Conservation (phyloP, 148 eudicot species). For the Fagopyrum esculentum region DNA sequence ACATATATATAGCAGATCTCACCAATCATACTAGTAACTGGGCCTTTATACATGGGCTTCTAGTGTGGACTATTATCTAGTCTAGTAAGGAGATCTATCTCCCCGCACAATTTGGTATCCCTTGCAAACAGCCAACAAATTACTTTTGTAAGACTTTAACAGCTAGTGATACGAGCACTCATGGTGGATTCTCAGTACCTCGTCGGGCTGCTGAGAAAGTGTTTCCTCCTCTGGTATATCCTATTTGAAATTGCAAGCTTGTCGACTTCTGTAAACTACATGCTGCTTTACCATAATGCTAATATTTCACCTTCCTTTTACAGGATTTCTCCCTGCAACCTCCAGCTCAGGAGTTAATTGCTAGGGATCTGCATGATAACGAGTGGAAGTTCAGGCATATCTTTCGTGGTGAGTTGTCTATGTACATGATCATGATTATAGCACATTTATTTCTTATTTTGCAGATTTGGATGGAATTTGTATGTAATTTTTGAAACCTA, state of each 20-base stretch:
- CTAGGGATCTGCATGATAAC: conserved; percentile 63
- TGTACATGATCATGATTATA: neutral
- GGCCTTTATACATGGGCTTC: too few relatives aligned
- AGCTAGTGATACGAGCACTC: conserved; percentile 77
- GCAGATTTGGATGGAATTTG: neutral
- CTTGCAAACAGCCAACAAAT: conserved; percentile 67
- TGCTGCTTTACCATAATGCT: neutral
- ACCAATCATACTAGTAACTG: too few relatives aligned
- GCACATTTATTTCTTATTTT: neutral
- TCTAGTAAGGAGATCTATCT: conserved; percentile 57
- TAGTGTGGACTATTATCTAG: too few relatives aligned
- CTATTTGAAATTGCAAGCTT: neutral
- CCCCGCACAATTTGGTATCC: conserved; percentile 53
- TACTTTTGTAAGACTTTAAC: conserved; percentile 72
- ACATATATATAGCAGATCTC: too few relatives aligned
- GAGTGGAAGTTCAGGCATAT: conserved; percentile 77
- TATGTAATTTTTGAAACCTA: neutral
- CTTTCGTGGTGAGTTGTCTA: conserved; percentile 44
- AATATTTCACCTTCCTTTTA: neutral
- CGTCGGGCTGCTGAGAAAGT: conserved; percentile 84
- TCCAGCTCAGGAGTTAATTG: conserved; percentile 63
- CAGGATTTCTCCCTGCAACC: conserved; percentile 71
- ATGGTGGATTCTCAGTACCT: conserved; percentile 80
- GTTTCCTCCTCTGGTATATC: conserved; percentile 62
- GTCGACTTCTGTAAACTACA: neutral